phyloP scores from a whole-genome alignment of 768 basidiomycete species.

The Pleurotus giganteus region DNA sequence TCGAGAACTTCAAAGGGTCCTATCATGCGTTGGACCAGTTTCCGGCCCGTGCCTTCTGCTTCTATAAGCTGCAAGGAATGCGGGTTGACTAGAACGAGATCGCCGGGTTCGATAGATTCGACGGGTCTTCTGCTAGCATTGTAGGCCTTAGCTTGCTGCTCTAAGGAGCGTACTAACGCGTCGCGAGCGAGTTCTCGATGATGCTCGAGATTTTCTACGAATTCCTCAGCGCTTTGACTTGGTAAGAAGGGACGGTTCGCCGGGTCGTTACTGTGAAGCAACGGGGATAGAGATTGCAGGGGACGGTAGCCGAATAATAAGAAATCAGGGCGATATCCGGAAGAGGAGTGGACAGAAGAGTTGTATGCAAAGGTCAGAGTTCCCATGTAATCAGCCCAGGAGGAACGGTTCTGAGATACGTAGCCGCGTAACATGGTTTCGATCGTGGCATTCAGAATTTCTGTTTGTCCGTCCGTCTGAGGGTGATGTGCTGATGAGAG shows the following conservation, averaged over 20 bases:
- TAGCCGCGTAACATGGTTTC: conserved; percentile 22
- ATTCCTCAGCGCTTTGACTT: background rate
- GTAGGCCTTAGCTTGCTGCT: conserved; percentile 1
- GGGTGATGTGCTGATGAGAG: conserved; percentile 35
- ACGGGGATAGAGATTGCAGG: background rate
- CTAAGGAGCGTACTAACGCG: background rate
- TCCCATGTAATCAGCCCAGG: conserved; percentile 21
- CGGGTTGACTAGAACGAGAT: conserved; percentile 6
- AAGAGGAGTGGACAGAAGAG: conserved; percentile 17
- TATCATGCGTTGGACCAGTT: conserved; percentile 1
- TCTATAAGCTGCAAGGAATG: conserved; percentile 3
- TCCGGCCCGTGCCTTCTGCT: background rate
- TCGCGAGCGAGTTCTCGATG: background rate
- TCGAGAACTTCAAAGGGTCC: conserved; percentile 8
- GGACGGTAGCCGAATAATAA: conserved; percentile 21
- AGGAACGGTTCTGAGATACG: conserved; percentile 15
- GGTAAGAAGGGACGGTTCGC: conserved; percentile 6
- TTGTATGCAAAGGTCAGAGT: conserved; percentile 25
- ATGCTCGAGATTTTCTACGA: background rate
- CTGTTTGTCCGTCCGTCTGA: conserved; percentile 35
- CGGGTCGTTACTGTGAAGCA: background rate
- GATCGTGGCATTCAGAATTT: conserved; percentile 24
- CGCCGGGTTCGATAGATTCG: background rate
- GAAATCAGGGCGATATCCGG: conserved; percentile 20
- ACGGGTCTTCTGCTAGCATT: background rate